Evolutionary conservation across 805 yeast genomes (phyloP).

Genomic region (Wickerhamomyces pijperi): DNA sequence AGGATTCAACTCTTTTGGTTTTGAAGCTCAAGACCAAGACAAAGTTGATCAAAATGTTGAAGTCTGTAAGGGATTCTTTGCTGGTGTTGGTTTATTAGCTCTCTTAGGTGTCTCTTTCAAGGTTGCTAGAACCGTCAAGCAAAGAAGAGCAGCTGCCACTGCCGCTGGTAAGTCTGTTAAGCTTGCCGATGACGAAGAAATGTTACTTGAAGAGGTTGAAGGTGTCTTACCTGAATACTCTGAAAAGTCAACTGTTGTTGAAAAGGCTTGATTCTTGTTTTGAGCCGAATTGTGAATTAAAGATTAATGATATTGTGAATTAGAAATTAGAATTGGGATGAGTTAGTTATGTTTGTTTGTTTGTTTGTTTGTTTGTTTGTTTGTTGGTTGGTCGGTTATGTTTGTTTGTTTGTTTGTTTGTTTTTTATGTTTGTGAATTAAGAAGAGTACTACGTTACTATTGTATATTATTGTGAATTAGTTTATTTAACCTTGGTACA

Average conservation of each 20-base stretch:
- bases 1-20: background rate
- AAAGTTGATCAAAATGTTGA: slow-evolving; percentile 1
- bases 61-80: background rate
- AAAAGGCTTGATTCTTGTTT: too few relatives aligned
- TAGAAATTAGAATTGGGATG: too few relatives aligned
- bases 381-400: too few relatives aligned
- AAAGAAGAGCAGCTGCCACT: slow-evolving; percentile 1
- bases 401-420: too few relatives aligned
- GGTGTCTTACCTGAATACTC: slow-evolving; percentile 1
- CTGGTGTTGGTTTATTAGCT: slow-evolving; percentile 1
- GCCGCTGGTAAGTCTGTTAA: slow-evolving; percentile 4
- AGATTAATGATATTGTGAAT: too few relatives aligned
- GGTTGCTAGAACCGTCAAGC: background rate
- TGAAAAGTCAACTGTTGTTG: slow-evolving; percentile 1
- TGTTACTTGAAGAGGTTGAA: slow-evolving; percentile 5
- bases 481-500: too few relatives aligned
- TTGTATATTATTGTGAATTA: too few relatives aligned
- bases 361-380: too few relatives aligned
- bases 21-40: background rate
- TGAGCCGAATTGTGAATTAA: too few relatives aligned
- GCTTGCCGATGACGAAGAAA: slow-evolving; percentile 3
- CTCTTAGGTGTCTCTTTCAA: background rate
- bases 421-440: too few relatives aligned
- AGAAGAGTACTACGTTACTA: too few relatives aligned
- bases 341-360: too few relatives aligned